phyloP scores from a whole-genome alignment of 805 yeast genomes.

The Dipodascus albidus region DNA sequence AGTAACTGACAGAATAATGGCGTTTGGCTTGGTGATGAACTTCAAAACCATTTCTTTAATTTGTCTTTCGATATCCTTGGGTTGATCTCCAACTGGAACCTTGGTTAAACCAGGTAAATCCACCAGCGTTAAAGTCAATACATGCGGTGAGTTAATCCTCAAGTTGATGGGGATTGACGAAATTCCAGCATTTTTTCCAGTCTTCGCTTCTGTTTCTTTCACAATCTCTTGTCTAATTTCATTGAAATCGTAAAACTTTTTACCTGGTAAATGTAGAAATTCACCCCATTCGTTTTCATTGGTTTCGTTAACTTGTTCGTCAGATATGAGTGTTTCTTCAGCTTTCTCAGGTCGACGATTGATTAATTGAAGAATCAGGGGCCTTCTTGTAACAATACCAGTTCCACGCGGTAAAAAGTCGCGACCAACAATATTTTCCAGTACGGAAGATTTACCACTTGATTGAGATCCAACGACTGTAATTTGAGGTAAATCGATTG shows the following conservation, averaged over 20 bases:
- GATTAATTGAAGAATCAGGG: conserved; percentile 67
- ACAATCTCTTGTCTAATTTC: conserved; percentile 86
- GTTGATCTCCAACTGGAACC: conserved; percentile 98
- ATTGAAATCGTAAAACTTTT: conserved; percentile 76
- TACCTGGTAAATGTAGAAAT: conserved; percentile 82
- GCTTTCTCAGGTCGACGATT: conserved; percentile 40
- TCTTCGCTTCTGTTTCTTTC: conserved; percentile 76
- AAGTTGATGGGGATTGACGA: conserved; percentile 87
- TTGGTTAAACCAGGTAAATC: conserved; percentile 96
- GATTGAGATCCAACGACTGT: conserved; percentile 90
- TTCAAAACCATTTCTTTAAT: conserved; percentile 88
- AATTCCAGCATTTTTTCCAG: conserved; percentile 68
- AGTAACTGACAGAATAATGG: conserved; percentile 87
- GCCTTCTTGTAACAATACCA: conserved; percentile 87
- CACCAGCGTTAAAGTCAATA: conserved; percentile 84
- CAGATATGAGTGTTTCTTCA: conserved; percentile 7
- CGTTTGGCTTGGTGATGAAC: conserved; percentile 91
- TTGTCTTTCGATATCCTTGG: conserved; percentile 89
- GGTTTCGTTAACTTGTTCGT: conserved; percentile 11
- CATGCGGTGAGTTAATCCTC: conserved; percentile 90
- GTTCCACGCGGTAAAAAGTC: conserved; percentile 86
- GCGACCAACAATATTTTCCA: conserved; percentile 84
- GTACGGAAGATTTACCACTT: conserved; percentile 78
- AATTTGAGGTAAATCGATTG: conserved; percentile 78
- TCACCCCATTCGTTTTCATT: conserved; percentile 84